A percentile compares a stretch with the other conserved stretches of the same genome.
phyloP scores from a whole-genome alignment of 129 eudicot species.

The Centella asiatica region DNA sequence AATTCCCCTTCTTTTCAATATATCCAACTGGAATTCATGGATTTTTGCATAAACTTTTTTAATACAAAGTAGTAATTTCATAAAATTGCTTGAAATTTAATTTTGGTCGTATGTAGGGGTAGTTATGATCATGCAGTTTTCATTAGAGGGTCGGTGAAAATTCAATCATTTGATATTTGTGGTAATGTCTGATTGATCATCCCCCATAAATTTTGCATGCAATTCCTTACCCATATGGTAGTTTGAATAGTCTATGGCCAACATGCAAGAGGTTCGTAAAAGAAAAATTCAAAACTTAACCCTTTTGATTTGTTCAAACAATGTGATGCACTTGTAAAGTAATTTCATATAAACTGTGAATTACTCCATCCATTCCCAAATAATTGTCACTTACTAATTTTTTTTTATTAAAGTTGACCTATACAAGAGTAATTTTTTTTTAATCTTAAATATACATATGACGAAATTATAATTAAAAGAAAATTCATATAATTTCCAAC shows the following conservation, averaged over 20 bases:
- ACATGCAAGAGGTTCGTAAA: too few species aligned
- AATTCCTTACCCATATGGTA: not conserved
- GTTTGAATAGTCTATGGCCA: not conserved
- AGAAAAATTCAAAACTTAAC: too few species aligned
- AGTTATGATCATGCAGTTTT: constrained; percentile 44
- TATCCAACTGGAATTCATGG: not conserved
- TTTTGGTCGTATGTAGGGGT: constrained; percentile 9
- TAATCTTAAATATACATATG: too few species aligned
- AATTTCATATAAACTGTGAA: not conserved
- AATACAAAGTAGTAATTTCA: too few species aligned
- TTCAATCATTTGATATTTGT: constrained; percentile 33
- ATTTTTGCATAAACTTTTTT: too few species aligned
- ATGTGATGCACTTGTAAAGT: not conserved
- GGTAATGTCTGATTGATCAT: not conserved
- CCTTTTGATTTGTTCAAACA: not conserved
- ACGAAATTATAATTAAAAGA: too few species aligned
- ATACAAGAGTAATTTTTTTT: too few species aligned
- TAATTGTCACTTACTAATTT: too few species aligned
- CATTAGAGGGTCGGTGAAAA: constrained; percentile 44
- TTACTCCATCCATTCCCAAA: too few species aligned
- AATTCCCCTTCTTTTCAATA: not conserved
- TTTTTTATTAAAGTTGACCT: too few species aligned
- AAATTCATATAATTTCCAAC: too few species aligned
- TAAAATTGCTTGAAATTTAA: too few species aligned
- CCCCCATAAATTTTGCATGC: not conserved